phyloP scores from a whole-genome alignment of 495 filamentous ascomycete species.

The Letharia lupina region DNA sequence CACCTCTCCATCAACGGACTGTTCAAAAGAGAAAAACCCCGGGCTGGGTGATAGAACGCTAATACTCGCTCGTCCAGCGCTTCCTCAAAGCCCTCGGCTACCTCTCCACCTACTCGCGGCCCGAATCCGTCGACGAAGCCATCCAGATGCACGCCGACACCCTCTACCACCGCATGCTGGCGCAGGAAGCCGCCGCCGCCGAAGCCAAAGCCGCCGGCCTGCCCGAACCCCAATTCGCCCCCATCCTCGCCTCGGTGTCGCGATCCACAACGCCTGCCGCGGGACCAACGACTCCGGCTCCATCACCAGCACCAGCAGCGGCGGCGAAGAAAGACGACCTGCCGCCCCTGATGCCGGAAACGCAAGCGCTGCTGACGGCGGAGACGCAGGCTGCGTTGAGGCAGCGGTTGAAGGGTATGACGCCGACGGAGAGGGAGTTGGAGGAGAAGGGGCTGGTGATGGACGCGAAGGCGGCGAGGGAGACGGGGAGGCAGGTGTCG shows the following conservation, averaged over 20 bases:
- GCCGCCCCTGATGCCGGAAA: conserved; percentile 6
- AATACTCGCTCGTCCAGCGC: conserved; percentile 52
- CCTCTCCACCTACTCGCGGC: conserved; percentile 54
- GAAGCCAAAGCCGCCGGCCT: conserved; percentile 56
- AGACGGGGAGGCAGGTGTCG: conserved; percentile 45
- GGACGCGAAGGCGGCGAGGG: conserved; percentile 48
- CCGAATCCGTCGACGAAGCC: conserved; percentile 64
- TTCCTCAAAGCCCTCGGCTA: conserved; percentile 91
- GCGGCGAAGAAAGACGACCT: neutral
- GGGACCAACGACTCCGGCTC: conserved; percentile 28
- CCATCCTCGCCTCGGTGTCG: conserved; percentile 33
- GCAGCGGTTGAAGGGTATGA: conserved; percentile 49
- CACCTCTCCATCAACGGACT: neutral
- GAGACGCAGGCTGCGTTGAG: conserved; percentile 37
- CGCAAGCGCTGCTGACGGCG: conserved; percentile 27
- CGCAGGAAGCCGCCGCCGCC: conserved; percentile 61
- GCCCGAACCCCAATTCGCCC: conserved; percentile 41
- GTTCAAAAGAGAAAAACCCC: no score
- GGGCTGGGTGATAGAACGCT: neutral
- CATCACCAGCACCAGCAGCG: conserved; percentile 8
- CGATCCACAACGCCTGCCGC: neutral
- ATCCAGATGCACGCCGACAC: conserved; percentile 95
- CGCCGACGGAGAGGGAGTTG: conserved; percentile 53
- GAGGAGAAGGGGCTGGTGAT: conserved; percentile 57
- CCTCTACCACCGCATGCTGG: conserved; percentile 76